A percentile compares a stretch with the other conserved stretches of the same genome.
These are phyloP conservation scores for Cryomyces minteri DNA, from an alignment of 495 filamentous ascomycete genomes.

Conservation along the genomic window DNA sequence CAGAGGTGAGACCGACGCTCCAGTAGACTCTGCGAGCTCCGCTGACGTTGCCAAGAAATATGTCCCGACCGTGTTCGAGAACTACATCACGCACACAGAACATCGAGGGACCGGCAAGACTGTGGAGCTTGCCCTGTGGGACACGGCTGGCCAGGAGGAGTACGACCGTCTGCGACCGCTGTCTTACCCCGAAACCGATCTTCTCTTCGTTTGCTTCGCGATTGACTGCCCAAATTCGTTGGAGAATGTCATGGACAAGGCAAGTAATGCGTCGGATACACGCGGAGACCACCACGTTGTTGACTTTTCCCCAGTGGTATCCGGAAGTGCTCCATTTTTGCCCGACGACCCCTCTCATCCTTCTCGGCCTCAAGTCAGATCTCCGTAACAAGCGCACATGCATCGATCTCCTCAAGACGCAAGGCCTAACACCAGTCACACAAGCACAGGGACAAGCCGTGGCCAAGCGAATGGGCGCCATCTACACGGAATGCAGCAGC, in stretches of 20 bases:
- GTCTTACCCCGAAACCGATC: slow-evolving; percentile 93
- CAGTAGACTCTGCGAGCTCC: slow-evolving; percentile 1
- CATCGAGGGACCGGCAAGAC: slow-evolving; percentile 78
- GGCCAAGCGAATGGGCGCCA: slow-evolving; percentile 78
- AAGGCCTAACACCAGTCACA: slow-evolving; percentile 88
- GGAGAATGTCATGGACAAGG: slow-evolving; percentile 98
- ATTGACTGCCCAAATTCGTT: slow-evolving; percentile 96
- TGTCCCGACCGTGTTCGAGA: slow-evolving; percentile 96
- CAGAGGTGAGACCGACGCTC: slow-evolving; percentile 47
- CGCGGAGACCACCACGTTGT: background rate
- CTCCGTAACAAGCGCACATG: slow-evolving; percentile 84
- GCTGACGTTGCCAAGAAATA: slow-evolving; percentile 61
- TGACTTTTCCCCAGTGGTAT: slow-evolving; percentile 57
- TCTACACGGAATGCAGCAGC: slow-evolving; percentile 93
- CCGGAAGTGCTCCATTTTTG: slow-evolving; percentile 98
- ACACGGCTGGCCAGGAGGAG: slow-evolving; percentile 96
- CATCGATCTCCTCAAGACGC: slow-evolving; percentile 95
- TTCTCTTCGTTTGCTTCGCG: slow-evolving; percentile 96
- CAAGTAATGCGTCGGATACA: slow-evolving; percentile 19
- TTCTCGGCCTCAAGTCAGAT: slow-evolving; percentile 92
- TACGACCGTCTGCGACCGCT: slow-evolving; percentile 91
- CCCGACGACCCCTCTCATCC: slow-evolving; percentile 86
- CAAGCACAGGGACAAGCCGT: slow-evolving; percentile 75
- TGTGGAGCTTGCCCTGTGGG: slow-evolving; percentile 92
- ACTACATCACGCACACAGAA: slow-evolving; percentile 93